Conservation (phyloP, 2,329 filamentous ascomycete species). For the Blastomyces gilchristii region DNA sequence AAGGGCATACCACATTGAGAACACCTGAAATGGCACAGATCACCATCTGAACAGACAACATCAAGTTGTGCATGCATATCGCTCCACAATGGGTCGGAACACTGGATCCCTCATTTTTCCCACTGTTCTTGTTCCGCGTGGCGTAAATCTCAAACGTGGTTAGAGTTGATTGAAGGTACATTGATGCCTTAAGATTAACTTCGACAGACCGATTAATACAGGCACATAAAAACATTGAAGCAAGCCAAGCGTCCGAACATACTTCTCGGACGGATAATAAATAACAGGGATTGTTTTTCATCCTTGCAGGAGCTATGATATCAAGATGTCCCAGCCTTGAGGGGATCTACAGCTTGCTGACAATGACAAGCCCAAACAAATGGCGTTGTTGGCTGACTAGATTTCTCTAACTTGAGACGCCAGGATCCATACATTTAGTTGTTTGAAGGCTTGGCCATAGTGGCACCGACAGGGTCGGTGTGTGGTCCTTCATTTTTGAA, state of each 20-base stretch:
- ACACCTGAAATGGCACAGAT: not conserved
- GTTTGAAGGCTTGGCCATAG: not conserved
- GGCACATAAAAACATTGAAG: not conserved
- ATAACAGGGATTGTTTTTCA: not conserved
- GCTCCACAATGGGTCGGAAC: not conserved
- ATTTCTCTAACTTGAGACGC: conserved; percentile 1
- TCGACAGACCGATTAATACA: not conserved
- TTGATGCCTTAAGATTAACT: not conserved
- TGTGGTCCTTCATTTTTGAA: not conserved
- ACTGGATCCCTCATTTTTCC: not conserved
- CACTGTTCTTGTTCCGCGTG: not conserved
- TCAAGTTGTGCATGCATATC: not conserved
- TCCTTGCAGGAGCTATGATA: not conserved
- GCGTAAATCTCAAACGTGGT: not conserved
- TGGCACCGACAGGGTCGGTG: not conserved
- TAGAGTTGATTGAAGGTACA: not conserved
- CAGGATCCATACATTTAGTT: not conserved
- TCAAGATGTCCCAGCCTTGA: not conserved
- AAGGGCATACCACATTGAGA: not conserved
- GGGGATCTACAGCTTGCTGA: not conserved
- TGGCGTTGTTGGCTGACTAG: not conserved
- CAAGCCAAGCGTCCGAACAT: not conserved
- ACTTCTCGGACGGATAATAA: not conserved
- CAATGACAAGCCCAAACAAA: conserved; percentile 2
- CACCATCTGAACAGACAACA: conserved; percentile 1